Evolutionary conservation across 495 filamentous ascomycete species (phyloP).

Genomic region (Podospora comata): DNA sequence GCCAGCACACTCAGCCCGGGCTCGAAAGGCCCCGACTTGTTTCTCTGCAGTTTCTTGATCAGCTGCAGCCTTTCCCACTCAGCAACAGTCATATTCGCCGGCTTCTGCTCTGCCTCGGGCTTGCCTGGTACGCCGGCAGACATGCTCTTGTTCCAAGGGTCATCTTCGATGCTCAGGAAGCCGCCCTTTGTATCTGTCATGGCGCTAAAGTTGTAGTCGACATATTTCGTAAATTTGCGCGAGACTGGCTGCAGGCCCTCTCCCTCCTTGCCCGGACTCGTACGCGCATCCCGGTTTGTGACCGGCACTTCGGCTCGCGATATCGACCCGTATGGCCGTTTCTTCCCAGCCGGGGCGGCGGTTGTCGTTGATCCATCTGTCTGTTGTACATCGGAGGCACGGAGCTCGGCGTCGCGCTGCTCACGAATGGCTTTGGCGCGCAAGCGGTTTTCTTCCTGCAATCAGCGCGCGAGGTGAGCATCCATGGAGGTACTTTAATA

Average conservation of each 20-base stretch:
- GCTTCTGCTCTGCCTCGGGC: conserved; percentile 61
- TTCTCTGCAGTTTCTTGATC: conserved; percentile 61
- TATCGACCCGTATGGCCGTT: conserved; percentile 59
- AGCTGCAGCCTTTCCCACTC: conserved; percentile 89
- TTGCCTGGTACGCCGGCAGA: conserved; percentile 43
- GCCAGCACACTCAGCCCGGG: conserved; percentile 72
- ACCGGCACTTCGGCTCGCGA: conserved; percentile 56
- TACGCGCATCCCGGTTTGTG: conserved; percentile 65
- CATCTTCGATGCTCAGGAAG: conserved; percentile 81
- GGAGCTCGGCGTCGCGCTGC: conserved; percentile 57
- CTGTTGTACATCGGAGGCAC: conserved; percentile 29
- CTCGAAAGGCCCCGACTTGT: conserved; percentile 80
- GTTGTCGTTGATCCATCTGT: conserved; percentile 38
- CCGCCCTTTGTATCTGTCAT: conserved; percentile 98
- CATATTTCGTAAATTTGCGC: conserved; percentile 79
- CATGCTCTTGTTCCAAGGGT: conserved; percentile 80
- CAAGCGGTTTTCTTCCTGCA: conserved; percentile 82
- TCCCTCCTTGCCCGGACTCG: conserved; percentile 38
- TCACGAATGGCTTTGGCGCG: conserved; percentile 86
- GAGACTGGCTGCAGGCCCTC: conserved; percentile 46
- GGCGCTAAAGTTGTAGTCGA: conserved; percentile 95
- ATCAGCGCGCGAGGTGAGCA: background rate
- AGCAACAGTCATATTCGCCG: conserved; percentile 81
- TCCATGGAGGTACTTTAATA: background rate
- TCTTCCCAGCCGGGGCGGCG: conserved; percentile 38